Conservation (phyloP, 202 grass and related monocot genomes). For the Schoenoplectus triqueter region DNA sequence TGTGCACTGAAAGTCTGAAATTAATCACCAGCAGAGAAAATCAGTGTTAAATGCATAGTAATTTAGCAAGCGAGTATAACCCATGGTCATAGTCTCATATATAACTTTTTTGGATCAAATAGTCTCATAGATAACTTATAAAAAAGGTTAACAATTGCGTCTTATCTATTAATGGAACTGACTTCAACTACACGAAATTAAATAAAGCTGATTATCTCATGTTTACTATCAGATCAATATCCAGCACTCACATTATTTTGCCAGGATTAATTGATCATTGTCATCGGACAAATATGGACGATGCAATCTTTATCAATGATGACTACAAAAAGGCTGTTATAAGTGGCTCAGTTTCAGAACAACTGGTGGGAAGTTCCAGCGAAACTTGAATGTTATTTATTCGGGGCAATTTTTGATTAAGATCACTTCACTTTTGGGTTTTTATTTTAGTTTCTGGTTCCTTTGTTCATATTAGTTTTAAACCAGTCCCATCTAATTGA, state of each 20-base stretch:
- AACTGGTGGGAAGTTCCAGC: not conserved
- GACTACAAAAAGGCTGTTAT: not conserved
- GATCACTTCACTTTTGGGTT: not conserved
- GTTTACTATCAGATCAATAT: constrained; percentile 1
- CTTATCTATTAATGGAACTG: constrained; percentile 3
- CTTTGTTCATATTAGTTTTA: constrained; percentile 5
- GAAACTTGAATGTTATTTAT: not conserved
- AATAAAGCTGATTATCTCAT: not conserved
- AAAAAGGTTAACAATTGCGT: not conserved
- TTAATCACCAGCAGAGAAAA: no score
- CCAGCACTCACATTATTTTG: not conserved
- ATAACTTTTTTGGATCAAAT: no score
- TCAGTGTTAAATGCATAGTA: no score
- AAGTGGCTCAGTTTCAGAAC: not conserved
- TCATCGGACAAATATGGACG: not conserved
- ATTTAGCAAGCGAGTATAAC: no score
- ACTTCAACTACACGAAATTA: not conserved
- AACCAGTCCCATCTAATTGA: not conserved
- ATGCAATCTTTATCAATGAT: not conserved
- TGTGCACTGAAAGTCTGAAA: no score
- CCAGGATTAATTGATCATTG: not conserved
- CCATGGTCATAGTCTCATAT: no score
- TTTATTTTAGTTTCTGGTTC: constrained; percentile 16
- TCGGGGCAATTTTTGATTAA: not conserved
- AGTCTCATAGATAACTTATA: not conserved